phyloP scores from a whole-genome alignment of 2,329 filamentous ascomycete species.

The Lithohypha guttulata region DNA sequence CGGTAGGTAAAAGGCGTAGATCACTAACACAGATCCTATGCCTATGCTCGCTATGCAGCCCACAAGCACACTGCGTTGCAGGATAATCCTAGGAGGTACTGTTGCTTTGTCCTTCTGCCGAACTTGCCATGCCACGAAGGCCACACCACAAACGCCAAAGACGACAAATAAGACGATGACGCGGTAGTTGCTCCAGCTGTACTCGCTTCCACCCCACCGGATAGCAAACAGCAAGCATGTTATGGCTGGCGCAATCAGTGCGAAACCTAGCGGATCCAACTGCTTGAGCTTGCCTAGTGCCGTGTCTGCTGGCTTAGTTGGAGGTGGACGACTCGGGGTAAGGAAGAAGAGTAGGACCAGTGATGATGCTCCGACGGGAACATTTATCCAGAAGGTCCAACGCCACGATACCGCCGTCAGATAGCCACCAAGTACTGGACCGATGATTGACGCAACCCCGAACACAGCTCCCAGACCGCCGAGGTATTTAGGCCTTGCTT shows the following conservation, averaged over 20 bases:
- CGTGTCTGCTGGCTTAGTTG: conserved; percentile 34
- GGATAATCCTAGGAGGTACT: conserved; percentile 16
- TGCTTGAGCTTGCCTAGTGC: conserved; percentile 22
- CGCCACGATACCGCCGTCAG: conserved; percentile 49
- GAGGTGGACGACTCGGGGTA: conserved; percentile 29
- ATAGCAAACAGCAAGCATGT: conserved; percentile 23
- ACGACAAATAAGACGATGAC: conserved; percentile 16
- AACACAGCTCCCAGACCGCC: conserved; percentile 41
- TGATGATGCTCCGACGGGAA: conserved; percentile 30
- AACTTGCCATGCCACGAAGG: conserved; percentile 12
- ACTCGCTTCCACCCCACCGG: conserved; percentile 25
- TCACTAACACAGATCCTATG: conserved; percentile 4
- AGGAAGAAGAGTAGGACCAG: conserved; percentile 24
- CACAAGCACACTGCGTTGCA: conserved; percentile 12
- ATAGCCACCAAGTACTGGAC: conserved; percentile 50
- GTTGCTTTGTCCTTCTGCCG: conserved; percentile 20
- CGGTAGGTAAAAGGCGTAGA: conserved; percentile 12
- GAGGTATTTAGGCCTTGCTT: conserved; percentile 37
- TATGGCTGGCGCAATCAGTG: conserved; percentile 26
- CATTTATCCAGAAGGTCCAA: conserved; percentile 51
- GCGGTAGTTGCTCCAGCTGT: conserved; percentile 11
- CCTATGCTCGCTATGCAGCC: conserved; percentile 10
- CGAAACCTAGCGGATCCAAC: conserved; percentile 27
- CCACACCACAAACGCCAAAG: conserved; percentile 7
- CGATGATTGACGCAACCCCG: conserved; percentile 41